Evolutionary conservation across 2,329 filamentous ascomycete genomes (phyloP).

Genomic region (Phialocephala subalpina): DNA sequence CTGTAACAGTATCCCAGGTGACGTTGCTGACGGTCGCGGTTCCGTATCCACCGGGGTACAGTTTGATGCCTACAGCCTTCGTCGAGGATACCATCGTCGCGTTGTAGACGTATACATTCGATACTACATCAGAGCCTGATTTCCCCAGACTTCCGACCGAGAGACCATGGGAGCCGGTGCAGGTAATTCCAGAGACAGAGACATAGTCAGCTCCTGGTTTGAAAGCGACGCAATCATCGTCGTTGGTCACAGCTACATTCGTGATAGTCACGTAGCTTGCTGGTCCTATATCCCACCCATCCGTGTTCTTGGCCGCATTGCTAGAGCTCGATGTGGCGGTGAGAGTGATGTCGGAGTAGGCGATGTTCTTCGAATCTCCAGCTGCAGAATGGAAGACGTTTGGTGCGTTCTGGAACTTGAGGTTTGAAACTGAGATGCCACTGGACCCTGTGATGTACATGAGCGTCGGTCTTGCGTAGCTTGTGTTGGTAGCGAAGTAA

Average conservation of each 20-base stretch:
- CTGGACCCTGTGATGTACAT: slow-evolving; percentile 50
- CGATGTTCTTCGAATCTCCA: slow-evolving; percentile 46
- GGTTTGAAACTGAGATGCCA: slow-evolving; percentile 48
- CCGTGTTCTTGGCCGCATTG: slow-evolving; percentile 58
- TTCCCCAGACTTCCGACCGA: slow-evolving; percentile 56
- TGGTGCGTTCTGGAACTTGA: slow-evolving; percentile 52
- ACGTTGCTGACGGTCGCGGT: slow-evolving; percentile 15
- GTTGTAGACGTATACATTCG: slow-evolving; percentile 49
- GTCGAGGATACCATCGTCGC: slow-evolving; percentile 13
- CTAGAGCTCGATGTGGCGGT: slow-evolving; percentile 49
- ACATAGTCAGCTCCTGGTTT: slow-evolving; percentile 60
- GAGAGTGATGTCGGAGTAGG: slow-evolving; percentile 49
- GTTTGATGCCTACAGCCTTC: slow-evolving; percentile 19
- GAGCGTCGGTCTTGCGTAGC: slow-evolving; percentile 51
- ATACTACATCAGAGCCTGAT: slow-evolving; percentile 48
- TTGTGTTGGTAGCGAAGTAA: slow-evolving; percentile 48
- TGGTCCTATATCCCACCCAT: slow-evolving; percentile 44
- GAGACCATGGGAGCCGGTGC: slow-evolving; percentile 55
- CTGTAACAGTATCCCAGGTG: slow-evolving; percentile 10
- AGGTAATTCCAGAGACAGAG: slow-evolving; percentile 51
- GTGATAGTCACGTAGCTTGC: slow-evolving; percentile 54
- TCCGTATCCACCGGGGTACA: slow-evolving; percentile 15
- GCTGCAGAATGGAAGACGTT: slow-evolving; percentile 54
- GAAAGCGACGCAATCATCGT: slow-evolving; percentile 66
- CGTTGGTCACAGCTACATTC: slow-evolving; percentile 59